A percentile compares a stretch with the other conserved stretches of the same genome.
Conservation (phyloP, 2,329 filamentous ascomycete species). For the Neofusicoccum laricinum region DNA sequence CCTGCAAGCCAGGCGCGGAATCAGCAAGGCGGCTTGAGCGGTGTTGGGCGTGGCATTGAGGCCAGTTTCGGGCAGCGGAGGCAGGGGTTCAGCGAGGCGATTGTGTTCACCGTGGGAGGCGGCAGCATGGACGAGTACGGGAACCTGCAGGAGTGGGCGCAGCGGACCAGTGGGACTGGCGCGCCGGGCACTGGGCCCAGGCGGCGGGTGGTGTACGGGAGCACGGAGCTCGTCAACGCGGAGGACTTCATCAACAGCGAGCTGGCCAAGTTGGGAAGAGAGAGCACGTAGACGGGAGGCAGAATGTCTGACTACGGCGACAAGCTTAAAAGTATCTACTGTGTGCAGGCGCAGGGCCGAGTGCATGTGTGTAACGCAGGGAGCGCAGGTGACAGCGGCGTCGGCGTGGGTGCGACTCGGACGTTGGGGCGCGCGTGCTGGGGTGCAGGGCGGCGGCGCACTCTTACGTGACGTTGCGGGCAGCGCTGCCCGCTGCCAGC, state of each 20-base stretch:
- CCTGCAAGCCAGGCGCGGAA: conserved; percentile 61
- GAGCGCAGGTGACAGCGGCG: no score
- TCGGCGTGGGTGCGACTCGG: neutral
- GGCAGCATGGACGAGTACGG: conserved; percentile 99
- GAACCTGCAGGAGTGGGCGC: conserved; percentile 94
- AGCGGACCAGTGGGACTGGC: conserved; percentile 63
- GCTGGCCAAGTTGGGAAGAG: conserved; percentile 55
- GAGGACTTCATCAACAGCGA: conserved; percentile 59
- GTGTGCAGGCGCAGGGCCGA: neutral
- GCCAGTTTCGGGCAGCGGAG: conserved; percentile 88
- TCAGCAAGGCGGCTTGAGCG: conserved; percentile 41
- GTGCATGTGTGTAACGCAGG: neutral
- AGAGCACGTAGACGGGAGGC: conserved; percentile 40
- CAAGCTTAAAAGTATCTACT: neutral
- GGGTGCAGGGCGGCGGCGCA: neutral
- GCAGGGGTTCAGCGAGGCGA: conserved; percentile 84
- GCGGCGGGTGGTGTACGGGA: conserved; percentile 89
- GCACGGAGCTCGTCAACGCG: conserved; percentile 70
- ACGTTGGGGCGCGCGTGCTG: conserved; percentile 10
- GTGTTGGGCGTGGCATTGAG: conserved; percentile 58
- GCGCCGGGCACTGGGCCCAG: conserved; percentile 55
- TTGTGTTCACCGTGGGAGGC: conserved; percentile 89
- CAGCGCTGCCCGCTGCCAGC: neutral
- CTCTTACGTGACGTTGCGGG: conserved; percentile 3
- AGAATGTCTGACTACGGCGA: neutral